A percentile compares a stretch with the other conserved stretches of the same genome.
These are phyloP conservation scores for Rhizoclosmatium globosum DNA, from an alignment of 192 early-diverging fungal species.

Conservation along the genomic window DNA sequence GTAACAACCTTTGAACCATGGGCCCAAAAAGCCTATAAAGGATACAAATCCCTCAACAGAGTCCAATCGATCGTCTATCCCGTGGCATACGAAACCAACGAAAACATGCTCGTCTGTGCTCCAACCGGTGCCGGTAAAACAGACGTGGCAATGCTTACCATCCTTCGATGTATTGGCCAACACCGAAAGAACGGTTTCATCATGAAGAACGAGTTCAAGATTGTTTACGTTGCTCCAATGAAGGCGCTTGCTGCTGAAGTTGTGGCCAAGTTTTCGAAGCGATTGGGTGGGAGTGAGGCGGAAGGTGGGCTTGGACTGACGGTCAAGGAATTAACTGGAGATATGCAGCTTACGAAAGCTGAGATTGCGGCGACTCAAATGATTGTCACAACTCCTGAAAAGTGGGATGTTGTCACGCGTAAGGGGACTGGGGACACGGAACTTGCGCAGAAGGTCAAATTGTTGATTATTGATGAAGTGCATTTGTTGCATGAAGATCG, in stretches of 20 bases:
- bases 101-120: constrained; percentile 98
- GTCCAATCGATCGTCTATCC: constrained; percentile 97
- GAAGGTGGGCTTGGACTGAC: constrained; percentile 79
- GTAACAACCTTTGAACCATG: constrained; percentile 79
- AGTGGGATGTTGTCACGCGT: constrained; percentile 99
- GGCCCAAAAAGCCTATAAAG: constrained; percentile 76
- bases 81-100: constrained; percentile 92
- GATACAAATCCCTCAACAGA: constrained; percentile 89
- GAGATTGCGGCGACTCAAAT: constrained; percentile 95
- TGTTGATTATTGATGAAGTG: constrained; percentile 98
- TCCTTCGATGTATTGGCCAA: constrained; percentile 82
- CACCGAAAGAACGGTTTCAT: constrained; percentile 61
- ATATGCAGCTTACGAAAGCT: constrained; percentile 97
- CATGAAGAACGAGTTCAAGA: constrained; percentile 92
- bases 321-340: constrained; percentile 94
- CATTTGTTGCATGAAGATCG: constrained; percentile 97
- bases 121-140: constrained; percentile 99
- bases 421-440: constrained; percentile 96
- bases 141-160: constrained; percentile 94
- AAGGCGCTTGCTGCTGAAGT: constrained; percentile 97
- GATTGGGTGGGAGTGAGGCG: constrained; percentile 63
- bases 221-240: constrained; percentile 95
- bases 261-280: constrained; percentile 86
- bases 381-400: constrained; percentile 99
- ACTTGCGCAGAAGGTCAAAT: constrained; percentile 85